Evolutionary conservation across 345 rosid genomes (phyloP).

Genomic region (Populus alba): DNA sequence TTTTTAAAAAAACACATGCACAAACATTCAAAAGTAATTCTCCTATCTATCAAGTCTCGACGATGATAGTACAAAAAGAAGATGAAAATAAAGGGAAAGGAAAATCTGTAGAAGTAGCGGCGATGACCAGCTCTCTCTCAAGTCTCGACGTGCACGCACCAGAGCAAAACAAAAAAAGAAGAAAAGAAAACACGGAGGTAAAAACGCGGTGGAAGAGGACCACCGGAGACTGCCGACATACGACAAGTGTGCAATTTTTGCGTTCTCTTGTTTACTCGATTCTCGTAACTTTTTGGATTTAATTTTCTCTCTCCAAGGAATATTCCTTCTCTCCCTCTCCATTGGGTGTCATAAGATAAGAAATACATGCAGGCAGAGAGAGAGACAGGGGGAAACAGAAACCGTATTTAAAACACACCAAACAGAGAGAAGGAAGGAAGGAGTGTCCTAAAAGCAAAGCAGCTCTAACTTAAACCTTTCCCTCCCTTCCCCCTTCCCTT

Average conservation of each 20-base stretch:
- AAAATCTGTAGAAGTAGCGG: too few relatives aligned
- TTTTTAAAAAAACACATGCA: too few relatives aligned
- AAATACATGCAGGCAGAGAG: not conserved
- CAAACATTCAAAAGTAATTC: too few relatives aligned
- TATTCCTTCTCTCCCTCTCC: conserved; percentile 14
- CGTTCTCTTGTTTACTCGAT: not conserved
- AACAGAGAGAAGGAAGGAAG: conserved; percentile 2
- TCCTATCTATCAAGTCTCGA: too few relatives aligned
- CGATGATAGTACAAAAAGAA: too few relatives aligned
- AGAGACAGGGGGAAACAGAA: not conserved
- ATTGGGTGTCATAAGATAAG: not conserved
- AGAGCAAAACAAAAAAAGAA: too few relatives aligned
- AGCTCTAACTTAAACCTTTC: conserved; percentile 8
- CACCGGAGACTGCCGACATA: not conserved
- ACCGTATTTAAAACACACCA: not conserved
- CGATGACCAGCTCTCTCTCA: too few relatives aligned
- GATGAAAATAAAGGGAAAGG: too few relatives aligned
- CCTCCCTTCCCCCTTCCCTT: not conserved
- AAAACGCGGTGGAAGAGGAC: not conserved
- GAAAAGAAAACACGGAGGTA: too few relatives aligned
- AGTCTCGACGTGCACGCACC: too few relatives aligned
- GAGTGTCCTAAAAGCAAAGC: conserved; percentile 31
- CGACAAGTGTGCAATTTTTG: not conserved
- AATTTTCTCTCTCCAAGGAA: conserved; percentile 5
- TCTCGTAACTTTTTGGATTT: not conserved